Base-by-base conservation (phyloP, 2,329 filamentous ascomycete genomes). In the Aspergillus intermedius region DNA sequence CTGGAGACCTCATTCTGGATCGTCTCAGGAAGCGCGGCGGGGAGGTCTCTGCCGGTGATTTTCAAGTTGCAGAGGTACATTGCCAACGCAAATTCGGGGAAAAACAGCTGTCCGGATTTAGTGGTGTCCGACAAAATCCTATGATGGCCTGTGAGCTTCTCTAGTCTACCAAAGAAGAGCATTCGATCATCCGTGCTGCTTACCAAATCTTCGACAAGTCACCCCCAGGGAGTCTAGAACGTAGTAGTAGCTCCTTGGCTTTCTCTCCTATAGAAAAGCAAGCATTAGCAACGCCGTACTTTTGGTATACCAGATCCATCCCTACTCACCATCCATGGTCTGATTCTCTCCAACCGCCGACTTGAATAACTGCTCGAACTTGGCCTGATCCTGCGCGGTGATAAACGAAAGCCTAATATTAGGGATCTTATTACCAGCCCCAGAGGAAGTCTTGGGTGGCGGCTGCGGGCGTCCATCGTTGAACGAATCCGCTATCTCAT, bases 61-160 rank as follows among this genome's bases (percentile, higher is more conserved):
- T 86, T 93, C 58, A 98, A 66, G 64, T 97, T 98, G 77, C 93
- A 98, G 28, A 98, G 81, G 61, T 98, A 98, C 93, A 98, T 97
- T 53, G 93, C 88, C 49, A 98, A 77, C 6, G 93, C 93, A 57
- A 98, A 98, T 71, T 98, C 93, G 39, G 93, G 93, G 65, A 98
- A 98, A 64, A 96, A 86, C 28, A 98, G 80, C 69, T 96, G 91
- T 42, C 93, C 93, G 12, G 91, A 93, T 68, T 94, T 91, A 43
- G 93, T 98, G 8, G 93, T 96, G 71, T 98, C 93, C 42, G 90
- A 88, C 19, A 98, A 75, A 17, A 89, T 89, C 89, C 87, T 91
- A 56, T 32, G 12, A 42, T 12, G 12, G 49, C 48, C 40, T 54
- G 45, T 44, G 45, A 8, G 25, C n/a, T 37, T 23, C 10, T 41